Base-by-base conservation (phyloP, 768 basidiomycete genomes). In the Tricholoma hemisulphureum region DNA sequence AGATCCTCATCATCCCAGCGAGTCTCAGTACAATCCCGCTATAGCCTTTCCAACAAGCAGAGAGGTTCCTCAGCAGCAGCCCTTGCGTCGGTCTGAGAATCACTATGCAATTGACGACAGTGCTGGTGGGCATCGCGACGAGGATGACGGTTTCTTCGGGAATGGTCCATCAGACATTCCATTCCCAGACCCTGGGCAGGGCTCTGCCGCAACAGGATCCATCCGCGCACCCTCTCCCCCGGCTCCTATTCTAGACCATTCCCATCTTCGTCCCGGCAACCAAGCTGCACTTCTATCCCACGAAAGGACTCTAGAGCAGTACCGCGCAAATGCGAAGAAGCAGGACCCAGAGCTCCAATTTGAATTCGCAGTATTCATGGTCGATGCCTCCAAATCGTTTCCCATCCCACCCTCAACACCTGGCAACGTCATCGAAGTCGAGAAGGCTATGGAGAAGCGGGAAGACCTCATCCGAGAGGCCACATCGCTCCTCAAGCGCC, bases 331-430 rank as follows among this genome's bases (percentile, higher is more conserved):
- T 73, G 97, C 96, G 29, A 97, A 96, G 78, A 98, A 98, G 0
- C 94, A 97, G 76, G 94, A 98, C 71, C 95, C 96, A 0, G 93
- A 98, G 67, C 78, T 98, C 56, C 95, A 96, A 70, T 98, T 95
- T 78, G 97, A 99, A 71, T 98, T 99, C 64, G 93, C 96, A 37
- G 93, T 95, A 8, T 98, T 98, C 81, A 95, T 98, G 91, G 90
- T 99, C 69, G 97, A 98, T 68, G 93, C 95, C 50, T 91, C 94
- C 50, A 97, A 96, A 73, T 86, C 89, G 2, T 84, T 94, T 70
- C 88, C 89, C 39, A 86, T 91, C 56, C 91, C 92, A 4, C 76
- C 75, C 2, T 81, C 76, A 14, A 87, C 88, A 2, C 80, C 84
- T 0, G 88, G 84, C 28, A 91, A 93, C 65, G 80, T 91, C 46